A percentile compares a stretch with the other conserved stretches of the same genome.
Conservation (phyloP, 768 basidiomycete genomes). For the Roridomyces roridus region DNA sequence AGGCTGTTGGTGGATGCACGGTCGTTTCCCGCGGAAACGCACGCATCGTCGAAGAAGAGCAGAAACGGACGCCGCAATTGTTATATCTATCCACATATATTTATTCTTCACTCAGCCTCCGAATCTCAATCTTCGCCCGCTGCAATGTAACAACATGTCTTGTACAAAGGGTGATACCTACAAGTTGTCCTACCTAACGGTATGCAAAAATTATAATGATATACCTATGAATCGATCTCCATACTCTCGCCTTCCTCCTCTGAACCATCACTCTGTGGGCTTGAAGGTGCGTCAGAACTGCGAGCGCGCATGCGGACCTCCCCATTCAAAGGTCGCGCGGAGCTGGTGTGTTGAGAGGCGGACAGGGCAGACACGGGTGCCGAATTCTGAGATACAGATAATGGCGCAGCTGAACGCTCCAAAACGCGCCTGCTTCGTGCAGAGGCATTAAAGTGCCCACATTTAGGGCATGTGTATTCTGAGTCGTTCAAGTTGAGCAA, state of each 20-base stretch:
- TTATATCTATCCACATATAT: no score
- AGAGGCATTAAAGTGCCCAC: slow-evolving; percentile 79
- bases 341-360: not conserved
- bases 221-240: slow-evolving; percentile 2
- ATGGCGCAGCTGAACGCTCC: slow-evolving; percentile 20
- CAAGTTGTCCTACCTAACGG: no score
- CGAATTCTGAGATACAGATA: not conserved
- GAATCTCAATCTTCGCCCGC: no score
- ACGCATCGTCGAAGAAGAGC: no score
- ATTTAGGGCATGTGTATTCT: slow-evolving; percentile 91
- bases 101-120: no score
- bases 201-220: not conserved
- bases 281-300: not conserved
- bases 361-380: not conserved
- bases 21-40: no score
- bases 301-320: not conserved
- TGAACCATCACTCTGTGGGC: not conserved
- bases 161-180: no score
- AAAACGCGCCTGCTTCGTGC: slow-evolving; percentile 41
- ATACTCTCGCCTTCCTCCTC: not conserved
- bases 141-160: no score
- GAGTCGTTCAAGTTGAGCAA: slow-evolving; percentile 2
- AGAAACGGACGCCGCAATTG: no score
- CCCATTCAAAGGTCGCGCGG: not conserved
- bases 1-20: no score